Conservation (phyloP, 129 eudicot genomes). For the Ambrosia trifida region DNA sequence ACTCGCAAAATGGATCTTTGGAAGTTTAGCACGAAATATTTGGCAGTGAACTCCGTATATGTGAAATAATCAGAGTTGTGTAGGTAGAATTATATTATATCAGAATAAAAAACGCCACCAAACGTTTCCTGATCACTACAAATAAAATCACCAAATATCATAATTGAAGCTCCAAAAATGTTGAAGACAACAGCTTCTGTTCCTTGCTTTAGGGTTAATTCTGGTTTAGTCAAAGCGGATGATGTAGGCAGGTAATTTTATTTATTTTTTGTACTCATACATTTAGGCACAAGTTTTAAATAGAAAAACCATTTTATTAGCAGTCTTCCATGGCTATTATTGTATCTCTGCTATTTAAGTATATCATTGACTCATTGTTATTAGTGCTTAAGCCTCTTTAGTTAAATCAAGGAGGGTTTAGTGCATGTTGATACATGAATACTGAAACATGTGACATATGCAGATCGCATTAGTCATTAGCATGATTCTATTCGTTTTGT, state of each 20-base stretch:
- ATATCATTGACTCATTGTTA: neutral
- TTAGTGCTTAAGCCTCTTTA: neutral
- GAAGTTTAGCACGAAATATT: neutral
- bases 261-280: neutral
- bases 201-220: conserved; percentile 75
- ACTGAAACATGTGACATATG: neutral
- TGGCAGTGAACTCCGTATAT: neutral
- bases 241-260: conserved; percentile 78
- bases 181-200: conserved; percentile 93
- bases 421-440: neutral
- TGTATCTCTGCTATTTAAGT: neutral
- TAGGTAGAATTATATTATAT: conserved; percentile 16
- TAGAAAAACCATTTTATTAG: neutral
- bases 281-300: conserved; percentile 3
- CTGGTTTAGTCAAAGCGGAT: conserved; percentile 82
- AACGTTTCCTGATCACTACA: conserved; percentile 22
- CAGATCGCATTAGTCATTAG: neutral
- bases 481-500: neutral
- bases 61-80: conserved; percentile 1
- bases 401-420: neutral
- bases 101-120: conserved; percentile 32
- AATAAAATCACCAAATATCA: conserved; percentile 74
- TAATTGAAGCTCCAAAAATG: conserved; percentile 75
- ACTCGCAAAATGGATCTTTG: neutral
- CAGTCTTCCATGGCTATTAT: no score